phyloP scores from a whole-genome alignment of 331 rosid genomes.

The Malus hybrid region DNA sequence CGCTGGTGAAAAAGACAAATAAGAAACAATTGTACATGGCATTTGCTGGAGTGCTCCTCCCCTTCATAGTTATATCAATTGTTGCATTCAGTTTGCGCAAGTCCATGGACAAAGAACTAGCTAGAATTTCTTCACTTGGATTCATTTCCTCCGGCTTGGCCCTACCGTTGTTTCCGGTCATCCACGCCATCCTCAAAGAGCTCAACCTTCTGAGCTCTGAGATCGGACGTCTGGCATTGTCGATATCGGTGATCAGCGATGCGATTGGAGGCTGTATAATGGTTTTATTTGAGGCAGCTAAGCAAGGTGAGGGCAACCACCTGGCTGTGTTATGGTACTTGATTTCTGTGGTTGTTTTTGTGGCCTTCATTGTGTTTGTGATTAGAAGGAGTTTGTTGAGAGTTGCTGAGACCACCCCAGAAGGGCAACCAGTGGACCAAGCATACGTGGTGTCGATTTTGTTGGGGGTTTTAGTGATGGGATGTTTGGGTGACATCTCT shows the following conservation, averaged over 20 bases:
- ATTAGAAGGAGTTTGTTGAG: slow-evolving; percentile 23
- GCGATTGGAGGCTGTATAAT: slow-evolving; percentile 4
- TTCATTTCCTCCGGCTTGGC: slow-evolving; percentile 33
- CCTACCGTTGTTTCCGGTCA: slow-evolving; percentile 40
- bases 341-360: slow-evolving; percentile 9
- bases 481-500: slow-evolving; percentile 42
- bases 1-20: slow-evolving; percentile 31
- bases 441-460: slow-evolving; percentile 27
- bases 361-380: not conserved
- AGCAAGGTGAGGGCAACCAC: slow-evolving; percentile 24
- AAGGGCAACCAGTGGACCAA: slow-evolving; percentile 41
- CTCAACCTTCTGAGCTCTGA: slow-evolving; percentile 72
- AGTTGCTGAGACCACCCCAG: slow-evolving; percentile 33
- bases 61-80: not conserved
- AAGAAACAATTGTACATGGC: slow-evolving; percentile 35
- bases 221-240: slow-evolving; percentile 39
- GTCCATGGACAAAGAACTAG: slow-evolving; percentile 45
- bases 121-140: slow-evolving; percentile 38
- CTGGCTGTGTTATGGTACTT: slow-evolving; percentile 32
- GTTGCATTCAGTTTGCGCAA: slow-evolving; percentile 34
- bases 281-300: slow-evolving; percentile 44
- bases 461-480: slow-evolving; percentile 32
- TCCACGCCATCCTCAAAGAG: slow-evolving; percentile 45
- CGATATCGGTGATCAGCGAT: slow-evolving; percentile 46
- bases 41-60: slow-evolving; percentile 23